Evolutionary conservation across 352 stramenopile species (phyloP), one percentile per base, ranked within the genome.

Genomic region (Globisporangium viniferum): DNA sequence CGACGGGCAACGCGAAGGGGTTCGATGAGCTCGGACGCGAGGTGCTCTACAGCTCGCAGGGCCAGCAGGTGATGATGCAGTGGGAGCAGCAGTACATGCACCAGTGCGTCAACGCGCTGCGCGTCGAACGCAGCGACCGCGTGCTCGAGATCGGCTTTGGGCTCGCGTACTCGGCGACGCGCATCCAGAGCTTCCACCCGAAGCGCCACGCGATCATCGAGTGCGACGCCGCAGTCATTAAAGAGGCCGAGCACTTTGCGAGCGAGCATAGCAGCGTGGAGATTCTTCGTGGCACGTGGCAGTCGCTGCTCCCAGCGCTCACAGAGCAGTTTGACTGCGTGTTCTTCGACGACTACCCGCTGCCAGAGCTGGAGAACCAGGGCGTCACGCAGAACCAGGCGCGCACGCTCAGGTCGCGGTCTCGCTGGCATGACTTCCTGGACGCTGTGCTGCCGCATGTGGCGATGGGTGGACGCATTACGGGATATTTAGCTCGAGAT

Each of bases 71-170:
- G 20, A 97, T 97, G 88, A 97, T 97, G 90, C 77, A 85, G 60
- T 97, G 90, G 90, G 90, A 97, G 68, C 74, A 72, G 56, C 35
- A 78, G 24, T 97, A 96, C 78, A 96, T 97, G 90, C 72, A 86
- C 56, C 39, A 58, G 48, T 92, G 87, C 22, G 89, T 90, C 48
- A 81, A 90, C 15, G 84, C 80, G 20, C 70, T 97, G 51, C 35
- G 33, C 41, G 84, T 95, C 61, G 61, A 59, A 27, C 55, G 53
- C 20, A 71, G 51, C 12, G 82, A 84, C 64, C 66, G 78, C 27
- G 89, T 96, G 66, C 78, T 97, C 35, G 88, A 97, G 71, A 94
- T 97, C 65, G 90, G 90, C 68, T 97, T 95, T 62, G 90, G 89
- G 0, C 74, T 94, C 44, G 90, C 82, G 20, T 96, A 92, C 73